phyloP scores from a whole-genome alignment of 2,329 filamentous ascomycete species.

The Beauveria medogensis region DNA sequence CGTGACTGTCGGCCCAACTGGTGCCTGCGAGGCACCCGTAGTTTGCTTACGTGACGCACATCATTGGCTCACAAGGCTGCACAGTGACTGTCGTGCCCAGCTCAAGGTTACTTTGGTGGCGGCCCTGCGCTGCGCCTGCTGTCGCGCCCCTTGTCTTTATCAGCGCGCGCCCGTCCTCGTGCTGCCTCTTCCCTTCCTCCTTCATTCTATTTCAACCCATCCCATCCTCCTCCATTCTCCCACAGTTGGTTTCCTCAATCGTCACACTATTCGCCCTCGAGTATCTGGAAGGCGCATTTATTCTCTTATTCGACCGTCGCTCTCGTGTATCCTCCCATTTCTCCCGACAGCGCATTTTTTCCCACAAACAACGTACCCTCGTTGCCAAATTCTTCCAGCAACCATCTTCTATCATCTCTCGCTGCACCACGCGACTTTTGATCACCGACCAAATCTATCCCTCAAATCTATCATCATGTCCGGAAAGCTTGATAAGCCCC shows the following conservation, averaged over 20 bases:
- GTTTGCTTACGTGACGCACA: slow-evolving; percentile 5
- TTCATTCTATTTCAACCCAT: slow-evolving; percentile 12
- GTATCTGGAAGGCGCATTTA: neutral
- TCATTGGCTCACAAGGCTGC: neutral
- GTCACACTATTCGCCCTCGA: neutral
- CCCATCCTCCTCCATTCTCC: neutral
- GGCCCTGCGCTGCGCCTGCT: neutral
- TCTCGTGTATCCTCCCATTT: neutral
- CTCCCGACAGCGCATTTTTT: slow-evolving; percentile 10
- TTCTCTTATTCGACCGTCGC: neutral
- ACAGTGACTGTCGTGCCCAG: neutral
- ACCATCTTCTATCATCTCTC: slow-evolving; percentile 9
- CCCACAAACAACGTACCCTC: neutral
- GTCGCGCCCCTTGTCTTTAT: neutral
- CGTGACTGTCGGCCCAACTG: neutral
- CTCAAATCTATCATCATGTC: slow-evolving; percentile 55
- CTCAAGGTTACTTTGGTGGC: neutral
- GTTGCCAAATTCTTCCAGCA: slow-evolving; percentile 11
- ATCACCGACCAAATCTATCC: neutral
- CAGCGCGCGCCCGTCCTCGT: slow-evolving; percentile 11
- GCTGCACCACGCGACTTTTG: slow-evolving; percentile 32
- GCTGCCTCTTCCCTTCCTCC: slow-evolving; percentile 7
- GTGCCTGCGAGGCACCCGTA: neutral
- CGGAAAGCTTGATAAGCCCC: slow-evolving; percentile 91
- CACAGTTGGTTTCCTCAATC: neutral